These are phyloP conservation scores for Porphyra umbilicalis DNA, from an alignment of 31 red algal genomes.

Conservation along the genomic window DNA sequence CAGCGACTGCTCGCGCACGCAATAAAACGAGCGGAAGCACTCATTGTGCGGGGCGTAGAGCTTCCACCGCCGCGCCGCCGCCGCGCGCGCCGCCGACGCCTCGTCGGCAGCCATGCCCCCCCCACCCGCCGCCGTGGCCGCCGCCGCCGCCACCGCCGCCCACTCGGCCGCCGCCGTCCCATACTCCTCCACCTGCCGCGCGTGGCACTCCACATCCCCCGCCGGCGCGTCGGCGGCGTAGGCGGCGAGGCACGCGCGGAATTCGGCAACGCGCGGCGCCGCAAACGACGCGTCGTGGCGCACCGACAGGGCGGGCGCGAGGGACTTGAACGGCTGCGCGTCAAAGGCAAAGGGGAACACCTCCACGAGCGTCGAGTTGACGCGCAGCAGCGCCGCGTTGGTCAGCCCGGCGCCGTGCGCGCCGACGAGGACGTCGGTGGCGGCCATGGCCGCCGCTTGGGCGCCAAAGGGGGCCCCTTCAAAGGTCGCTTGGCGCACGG, in stretches of 20 bases:
- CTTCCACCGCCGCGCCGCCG: not conserved
- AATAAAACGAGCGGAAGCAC: not conserved
- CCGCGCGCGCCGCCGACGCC: not conserved
- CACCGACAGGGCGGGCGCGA: not conserved
- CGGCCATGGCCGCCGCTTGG: slow-evolving; percentile 4
- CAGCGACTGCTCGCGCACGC: not conserved
- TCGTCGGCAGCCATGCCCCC: not conserved
- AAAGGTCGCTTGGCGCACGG: slow-evolving; percentile 10
- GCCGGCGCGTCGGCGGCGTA: not conserved
- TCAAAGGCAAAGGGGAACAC: slow-evolving; percentile 11
- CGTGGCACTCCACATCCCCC: not conserved
- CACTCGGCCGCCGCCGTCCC: not conserved
- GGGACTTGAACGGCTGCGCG: slow-evolving; percentile 7
- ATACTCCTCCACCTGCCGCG: not conserved
- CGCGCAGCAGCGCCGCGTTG: slow-evolving; percentile 5
- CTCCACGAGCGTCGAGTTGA: slow-evolving; percentile 7
- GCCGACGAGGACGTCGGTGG: slow-evolving; percentile 8
- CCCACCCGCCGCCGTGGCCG: not conserved
- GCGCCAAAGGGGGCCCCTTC: not conserved
- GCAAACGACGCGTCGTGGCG: not conserved
- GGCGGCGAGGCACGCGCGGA: not conserved
- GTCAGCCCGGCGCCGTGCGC: slow-evolving; percentile 16
- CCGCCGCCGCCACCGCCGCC: not conserved
- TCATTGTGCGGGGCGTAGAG: not conserved
- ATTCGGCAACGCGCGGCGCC: not conserved